Conservation (phyloP, 495 filamentous ascomycete genomes). For the Amphirosellinia nigrospora region DNA sequence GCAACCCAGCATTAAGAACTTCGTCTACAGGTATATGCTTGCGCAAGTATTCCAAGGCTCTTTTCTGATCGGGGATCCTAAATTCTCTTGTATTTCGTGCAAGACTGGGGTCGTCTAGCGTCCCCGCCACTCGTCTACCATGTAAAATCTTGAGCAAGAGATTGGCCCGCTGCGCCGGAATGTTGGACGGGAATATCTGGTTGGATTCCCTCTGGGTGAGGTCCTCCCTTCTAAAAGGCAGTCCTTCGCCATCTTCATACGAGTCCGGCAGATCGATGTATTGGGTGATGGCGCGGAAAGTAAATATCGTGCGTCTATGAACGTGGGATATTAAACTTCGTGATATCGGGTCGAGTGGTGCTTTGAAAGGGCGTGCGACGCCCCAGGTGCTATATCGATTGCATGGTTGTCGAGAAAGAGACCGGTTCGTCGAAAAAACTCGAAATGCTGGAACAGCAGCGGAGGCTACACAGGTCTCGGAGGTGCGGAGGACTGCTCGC, state of each 20-base stretch:
- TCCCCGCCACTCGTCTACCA: conserved; percentile 74
- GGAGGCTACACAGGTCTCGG: conserved; percentile 28
- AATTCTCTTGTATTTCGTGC: conserved; percentile 42
- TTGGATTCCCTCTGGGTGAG: conserved; percentile 63
- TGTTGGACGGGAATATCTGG: conserved; percentile 63
- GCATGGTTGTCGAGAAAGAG: conserved; percentile 26
- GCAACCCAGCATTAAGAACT: conserved; percentile 60
- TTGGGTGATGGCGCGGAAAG: conserved; percentile 41
- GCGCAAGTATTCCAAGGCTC: conserved; percentile 73
- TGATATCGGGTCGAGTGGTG: not conserved
- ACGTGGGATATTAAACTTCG: conserved; percentile 29
- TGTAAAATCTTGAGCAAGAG: conserved; percentile 72
- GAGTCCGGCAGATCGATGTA: conserved; percentile 54
- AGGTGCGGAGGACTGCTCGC: conserved; percentile 35
- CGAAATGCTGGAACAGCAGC: conserved; percentile 24
- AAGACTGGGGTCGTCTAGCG: conserved; percentile 63
- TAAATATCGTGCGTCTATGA: conserved; percentile 38
- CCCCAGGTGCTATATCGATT: conserved; percentile 31
- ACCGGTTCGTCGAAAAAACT: conserved; percentile 30
- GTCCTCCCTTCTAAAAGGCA: conserved; percentile 52
- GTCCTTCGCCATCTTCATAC: conserved; percentile 54
- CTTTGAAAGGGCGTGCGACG: conserved; percentile 18
- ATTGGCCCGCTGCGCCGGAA: conserved; percentile 63
- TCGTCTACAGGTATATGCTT: conserved; percentile 75
- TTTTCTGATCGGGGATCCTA: conserved; percentile 41